Conservation (phyloP, 2,329 filamentous ascomycete species). For the Bipolaris cookei region DNA sequence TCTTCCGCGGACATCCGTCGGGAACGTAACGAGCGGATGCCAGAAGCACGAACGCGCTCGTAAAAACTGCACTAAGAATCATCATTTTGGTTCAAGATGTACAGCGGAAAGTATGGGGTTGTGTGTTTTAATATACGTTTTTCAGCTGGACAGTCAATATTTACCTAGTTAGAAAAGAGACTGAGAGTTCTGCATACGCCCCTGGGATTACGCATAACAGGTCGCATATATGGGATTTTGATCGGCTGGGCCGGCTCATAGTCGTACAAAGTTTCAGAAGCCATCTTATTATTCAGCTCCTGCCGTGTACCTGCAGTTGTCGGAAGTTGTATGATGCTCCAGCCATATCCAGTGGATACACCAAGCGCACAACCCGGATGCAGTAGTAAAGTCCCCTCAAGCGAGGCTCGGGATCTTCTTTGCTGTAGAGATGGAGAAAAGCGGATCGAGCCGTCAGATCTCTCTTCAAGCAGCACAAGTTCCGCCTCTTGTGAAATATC, state of each 20-base stretch:
- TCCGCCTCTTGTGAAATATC: neutral
- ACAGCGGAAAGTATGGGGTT: neutral
- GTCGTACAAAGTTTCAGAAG: neutral
- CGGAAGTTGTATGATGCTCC: neutral
- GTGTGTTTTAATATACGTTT: neutral
- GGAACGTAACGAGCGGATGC: neutral
- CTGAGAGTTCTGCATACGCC: neutral
- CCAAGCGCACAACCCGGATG: no score
- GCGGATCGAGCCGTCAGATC: neutral
- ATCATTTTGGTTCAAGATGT: neutral
- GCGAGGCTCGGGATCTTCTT: neutral
- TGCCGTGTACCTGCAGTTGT: neutral
- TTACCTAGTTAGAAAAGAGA: neutral
- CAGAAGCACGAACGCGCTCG: neutral
- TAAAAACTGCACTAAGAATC: neutral
- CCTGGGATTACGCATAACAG: neutral
- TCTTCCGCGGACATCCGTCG: slow-evolving; percentile 7
- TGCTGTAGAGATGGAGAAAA: neutral
- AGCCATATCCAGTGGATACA: neutral
- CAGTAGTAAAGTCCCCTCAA: no score
- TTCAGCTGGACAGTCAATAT: neutral
- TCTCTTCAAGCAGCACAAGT: neutral
- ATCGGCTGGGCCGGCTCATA: neutral
- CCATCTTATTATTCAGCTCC: neutral
- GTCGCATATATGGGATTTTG: neutral